phyloP scores from a whole-genome alignment of 345 rosid genomes.

The Ricinus communis region DNA sequence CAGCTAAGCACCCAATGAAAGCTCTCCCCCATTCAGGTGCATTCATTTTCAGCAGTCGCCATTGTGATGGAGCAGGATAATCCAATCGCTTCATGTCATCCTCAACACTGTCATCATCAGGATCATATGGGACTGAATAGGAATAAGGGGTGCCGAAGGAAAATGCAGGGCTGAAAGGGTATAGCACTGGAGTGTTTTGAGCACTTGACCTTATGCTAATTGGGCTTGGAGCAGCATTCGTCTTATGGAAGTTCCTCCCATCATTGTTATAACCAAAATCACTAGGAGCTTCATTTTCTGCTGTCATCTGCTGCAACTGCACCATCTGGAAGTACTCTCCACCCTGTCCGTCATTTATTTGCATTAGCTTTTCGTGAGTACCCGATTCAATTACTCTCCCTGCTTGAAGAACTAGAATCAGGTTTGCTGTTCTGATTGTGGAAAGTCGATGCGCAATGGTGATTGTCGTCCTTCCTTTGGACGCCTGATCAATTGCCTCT shows the following conservation, averaged over 20 bases:
- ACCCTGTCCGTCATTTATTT: slow-evolving; percentile 28
- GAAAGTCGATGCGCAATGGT: slow-evolving; percentile 66
- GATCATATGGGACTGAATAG: slow-evolving; percentile 42
- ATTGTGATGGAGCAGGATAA: slow-evolving; percentile 52
- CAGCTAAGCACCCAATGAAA: slow-evolving; percentile 57
- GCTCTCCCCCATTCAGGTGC: slow-evolving; percentile 49
- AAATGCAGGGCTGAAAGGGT: slow-evolving; percentile 59
- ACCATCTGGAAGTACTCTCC: slow-evolving; percentile 58
- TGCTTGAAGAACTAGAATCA: slow-evolving; percentile 52
- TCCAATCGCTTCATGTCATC: slow-evolving; percentile 22
- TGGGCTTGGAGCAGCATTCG: slow-evolving; percentile 43
- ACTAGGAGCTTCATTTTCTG: slow-evolving; percentile 27
- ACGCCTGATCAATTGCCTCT: slow-evolving; percentile 60
- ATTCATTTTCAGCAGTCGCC: slow-evolving; percentile 63
- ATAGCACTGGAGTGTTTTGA: slow-evolving; percentile 38
- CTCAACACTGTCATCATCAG: slow-evolving; percentile 34
- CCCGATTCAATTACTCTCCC: slow-evolving; percentile 67
- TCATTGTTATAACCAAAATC: slow-evolving; percentile 24
- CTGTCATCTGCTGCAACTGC: slow-evolving; percentile 40
- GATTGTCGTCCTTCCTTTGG: slow-evolving; percentile 58
- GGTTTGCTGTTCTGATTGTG: slow-evolving; percentile 47
- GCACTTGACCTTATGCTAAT: slow-evolving; percentile 43
- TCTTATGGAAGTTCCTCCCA: slow-evolving; percentile 26
- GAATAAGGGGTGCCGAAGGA: slow-evolving; percentile 64
- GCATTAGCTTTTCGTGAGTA: slow-evolving; percentile 50